Conservation (phyloP, 2,329 filamentous ascomycete species). For the Tolypocladium tropicale region DNA sequence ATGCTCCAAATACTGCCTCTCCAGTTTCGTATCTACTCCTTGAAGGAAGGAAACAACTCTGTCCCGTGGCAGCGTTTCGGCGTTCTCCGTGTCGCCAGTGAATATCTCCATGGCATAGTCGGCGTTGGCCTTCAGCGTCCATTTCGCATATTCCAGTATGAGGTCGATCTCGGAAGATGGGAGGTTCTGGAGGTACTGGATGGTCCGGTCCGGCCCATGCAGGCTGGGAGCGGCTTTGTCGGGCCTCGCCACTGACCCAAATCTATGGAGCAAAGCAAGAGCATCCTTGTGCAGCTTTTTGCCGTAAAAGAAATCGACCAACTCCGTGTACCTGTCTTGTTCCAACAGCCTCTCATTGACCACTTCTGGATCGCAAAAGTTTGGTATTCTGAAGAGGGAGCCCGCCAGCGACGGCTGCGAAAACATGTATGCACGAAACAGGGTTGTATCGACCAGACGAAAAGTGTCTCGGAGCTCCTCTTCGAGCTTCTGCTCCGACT, state of each 20-base stretch:
- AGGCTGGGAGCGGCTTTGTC: conserved; percentile 46
- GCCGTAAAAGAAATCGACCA: conserved; percentile 96
- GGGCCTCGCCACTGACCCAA: conserved; percentile 52
- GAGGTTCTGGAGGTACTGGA: conserved; percentile 82
- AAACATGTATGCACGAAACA: conserved; percentile 94
- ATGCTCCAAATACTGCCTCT: conserved; percentile 80
- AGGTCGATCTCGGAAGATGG: conserved; percentile 82
- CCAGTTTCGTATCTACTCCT: conserved; percentile 57
- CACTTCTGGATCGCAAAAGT: conserved; percentile 93
- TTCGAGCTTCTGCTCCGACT: conserved; percentile 53
- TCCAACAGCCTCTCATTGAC: conserved; percentile 89
- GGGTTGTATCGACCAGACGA: conserved; percentile 79
- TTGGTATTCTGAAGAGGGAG: conserved; percentile 87
- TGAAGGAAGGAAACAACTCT: conserved; percentile 66
- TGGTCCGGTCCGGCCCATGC: conserved; percentile 72
- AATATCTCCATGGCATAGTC: conserved; percentile 86
- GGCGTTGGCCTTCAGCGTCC: conserved; percentile 67
- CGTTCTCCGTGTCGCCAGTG: conserved; percentile 85
- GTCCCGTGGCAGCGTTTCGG: conserved; percentile 74
- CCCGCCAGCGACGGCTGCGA: conserved; percentile 75
- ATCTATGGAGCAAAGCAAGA: conserved; percentile 69
- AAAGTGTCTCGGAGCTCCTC: conserved; percentile 66
- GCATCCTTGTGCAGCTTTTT: conserved; percentile 89
- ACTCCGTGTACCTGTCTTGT: conserved; percentile 77
- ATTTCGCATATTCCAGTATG: conserved; percentile 82